Base-by-base conservation (phyloP, 371 early-diverging fungal genomes). In the Chytridiales sp. region DNA sequence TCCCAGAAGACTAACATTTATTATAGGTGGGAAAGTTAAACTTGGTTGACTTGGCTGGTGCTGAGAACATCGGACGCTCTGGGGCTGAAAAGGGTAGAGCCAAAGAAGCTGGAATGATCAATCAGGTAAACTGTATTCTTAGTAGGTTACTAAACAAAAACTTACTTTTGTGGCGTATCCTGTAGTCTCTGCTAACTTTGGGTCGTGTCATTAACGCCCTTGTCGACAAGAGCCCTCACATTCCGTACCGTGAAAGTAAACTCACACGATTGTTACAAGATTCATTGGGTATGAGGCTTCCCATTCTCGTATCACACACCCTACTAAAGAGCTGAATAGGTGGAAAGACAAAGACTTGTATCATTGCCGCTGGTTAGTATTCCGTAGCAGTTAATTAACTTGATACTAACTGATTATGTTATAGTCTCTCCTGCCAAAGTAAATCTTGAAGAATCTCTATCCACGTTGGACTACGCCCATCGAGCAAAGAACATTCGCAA, bases 1-100 rank as follows among this genome's bases (percentile, higher is more conserved):
- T n/a, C n/a, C 15, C 15, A 30, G 15, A 34, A 41, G 1, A 30
- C 8, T 3, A 35, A 59, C 21, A 27, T 13, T 48, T 1, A 34
- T 17, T n/a, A 11, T 30, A 67, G 67, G 84, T 89, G 17, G 98
- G 99, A 36, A 93, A 93, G 56, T 75, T 99, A 31, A 90, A 93
- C 64, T 83, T 99, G 50, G 98, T 99, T 1, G 99, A 99, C 75
- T 66, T 99, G 49, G 99, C 99, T 4, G 99, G 99, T 2, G 92
- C 93, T 22, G 99, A 99, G 66, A 91, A 96, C 68, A 87, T 96
- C 53, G 84, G 85, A 5, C 84, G 88, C 29, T 91, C 95, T 2
- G 94, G 96, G 3, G 97, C 96, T 0, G 92, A 92, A 66, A 85
- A 90, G 31, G 67, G 74, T 3, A 78, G 95, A 21, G 92, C 94